A percentile compares a stretch with the other conserved stretches of the same genome.
These are phyloP conservation scores for Suillus discolor DNA, from an alignment of 768 basidiomycete species.

Conservation along the genomic window DNA sequence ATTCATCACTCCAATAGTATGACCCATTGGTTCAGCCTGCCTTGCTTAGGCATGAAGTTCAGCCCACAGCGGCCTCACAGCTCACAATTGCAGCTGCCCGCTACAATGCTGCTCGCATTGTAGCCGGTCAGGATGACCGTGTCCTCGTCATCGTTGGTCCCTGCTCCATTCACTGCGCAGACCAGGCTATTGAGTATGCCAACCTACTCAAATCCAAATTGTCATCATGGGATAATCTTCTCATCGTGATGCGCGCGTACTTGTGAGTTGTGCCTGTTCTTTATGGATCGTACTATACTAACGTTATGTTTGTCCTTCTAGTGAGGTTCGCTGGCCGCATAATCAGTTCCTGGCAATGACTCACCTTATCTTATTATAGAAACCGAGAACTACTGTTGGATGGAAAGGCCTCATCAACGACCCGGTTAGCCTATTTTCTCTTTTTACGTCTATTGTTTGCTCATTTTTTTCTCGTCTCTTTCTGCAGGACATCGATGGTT, in stretches of 20 bases:
- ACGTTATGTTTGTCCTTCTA: constrained; percentile 35
- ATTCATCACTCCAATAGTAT: constrained; percentile 54
- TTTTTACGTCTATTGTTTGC: too few relatives aligned
- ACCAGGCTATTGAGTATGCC: constrained; percentile 85
- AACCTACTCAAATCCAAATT: constrained; percentile 69
- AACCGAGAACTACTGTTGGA: constrained; percentile 96
- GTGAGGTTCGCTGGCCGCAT: constrained; percentile 38
- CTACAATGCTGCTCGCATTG: constrained; percentile 73
- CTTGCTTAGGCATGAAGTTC: constrained; percentile 85
- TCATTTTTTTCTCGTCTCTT: constrained; percentile 1
- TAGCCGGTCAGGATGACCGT: constrained; percentile 84
- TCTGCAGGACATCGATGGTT: constrained; percentile 77
- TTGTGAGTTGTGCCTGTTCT: constrained; percentile 63
- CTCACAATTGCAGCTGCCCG: constrained; percentile 81
- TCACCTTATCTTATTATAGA: constrained; percentile 45
- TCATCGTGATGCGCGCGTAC: constrained; percentile 96
- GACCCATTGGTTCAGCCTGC: constrained; percentile 96
- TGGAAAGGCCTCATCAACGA: constrained; percentile 98
- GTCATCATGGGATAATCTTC: constrained; percentile 69
- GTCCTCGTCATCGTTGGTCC: constrained; percentile 93
- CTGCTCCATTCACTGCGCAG: constrained; percentile 90
- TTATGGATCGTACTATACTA: constrained; percentile 4
- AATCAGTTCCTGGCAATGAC: neutral
- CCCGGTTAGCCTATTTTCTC: constrained; percentile 44
- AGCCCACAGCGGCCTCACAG: constrained; percentile 62